Percentiles rank a stretch among this genome's conserved stretches.
Evolutionary conservation across 2,329 filamentous ascomycete species (phyloP).

Genomic region (Moelleriella libera): DNA sequence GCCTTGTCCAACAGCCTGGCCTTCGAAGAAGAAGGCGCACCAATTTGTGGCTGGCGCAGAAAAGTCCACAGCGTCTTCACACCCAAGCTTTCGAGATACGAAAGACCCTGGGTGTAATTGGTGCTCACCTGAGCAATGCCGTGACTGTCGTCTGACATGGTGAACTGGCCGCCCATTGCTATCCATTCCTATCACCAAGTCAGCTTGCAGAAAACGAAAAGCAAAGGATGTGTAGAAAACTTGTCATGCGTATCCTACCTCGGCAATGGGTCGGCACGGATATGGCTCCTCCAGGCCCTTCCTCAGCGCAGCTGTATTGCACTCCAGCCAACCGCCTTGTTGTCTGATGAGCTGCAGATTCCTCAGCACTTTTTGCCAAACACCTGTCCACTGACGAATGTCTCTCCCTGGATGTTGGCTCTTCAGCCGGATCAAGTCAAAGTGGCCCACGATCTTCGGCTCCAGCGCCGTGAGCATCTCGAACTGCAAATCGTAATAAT

Average conservation of each 20-base stretch:
- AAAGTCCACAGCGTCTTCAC: slow-evolving; percentile 49
- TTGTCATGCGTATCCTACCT: slow-evolving; percentile 31
- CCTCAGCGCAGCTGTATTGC: slow-evolving; percentile 75
- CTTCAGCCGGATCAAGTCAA: slow-evolving; percentile 78
- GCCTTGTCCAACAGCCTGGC: slow-evolving; percentile 25
- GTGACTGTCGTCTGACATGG: slow-evolving; percentile 91
- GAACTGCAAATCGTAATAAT: slow-evolving; percentile 80
- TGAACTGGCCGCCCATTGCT: slow-evolving; percentile 63
- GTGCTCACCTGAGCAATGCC: slow-evolving; percentile 75
- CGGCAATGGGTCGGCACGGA: slow-evolving; percentile 63
- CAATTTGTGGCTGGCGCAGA: slow-evolving; percentile 19
- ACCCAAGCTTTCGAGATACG: slow-evolving; percentile 54
- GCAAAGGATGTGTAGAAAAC: too few species aligned
- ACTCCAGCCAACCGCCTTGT: slow-evolving; percentile 75
- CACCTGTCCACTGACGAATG: slow-evolving; percentile 39
- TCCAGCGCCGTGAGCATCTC: slow-evolving; percentile 61
- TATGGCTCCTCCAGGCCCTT: slow-evolving; percentile 91
- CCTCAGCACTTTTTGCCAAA: slow-evolving; percentile 61
- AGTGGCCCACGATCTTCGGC: slow-evolving; percentile 79
- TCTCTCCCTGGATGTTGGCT: slow-evolving; percentile 53
- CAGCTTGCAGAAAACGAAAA: too few species aligned
- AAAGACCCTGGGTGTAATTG: slow-evolving; percentile 59
- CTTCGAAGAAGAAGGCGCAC: slow-evolving; percentile 14
- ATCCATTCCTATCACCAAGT: slow-evolving; percentile 46
- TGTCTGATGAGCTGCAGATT: slow-evolving; percentile 58